Base-by-base conservation (phyloP, 768 basidiomycete genomes). In the Phlegmacium glaucopus region DNA sequence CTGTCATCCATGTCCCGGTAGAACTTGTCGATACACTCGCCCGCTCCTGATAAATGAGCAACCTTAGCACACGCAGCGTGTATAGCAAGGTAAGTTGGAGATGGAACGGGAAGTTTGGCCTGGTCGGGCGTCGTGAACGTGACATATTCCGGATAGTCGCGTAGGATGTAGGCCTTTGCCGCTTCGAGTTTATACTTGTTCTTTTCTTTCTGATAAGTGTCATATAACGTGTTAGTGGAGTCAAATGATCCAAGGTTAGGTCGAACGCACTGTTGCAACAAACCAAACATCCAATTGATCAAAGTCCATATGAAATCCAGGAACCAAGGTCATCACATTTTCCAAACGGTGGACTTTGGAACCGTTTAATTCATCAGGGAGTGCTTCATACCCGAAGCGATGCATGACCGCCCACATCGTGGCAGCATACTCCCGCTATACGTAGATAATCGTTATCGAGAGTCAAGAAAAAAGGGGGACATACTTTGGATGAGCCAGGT, bases 1-100 rank as follows among this genome's bases (percentile, higher is more conserved):
- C n/a, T n/a, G n/a, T 34, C 32, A 6, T 34, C 32, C 32, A 34
- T 3, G 32, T 34, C 30, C 0, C 16, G 12, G n/a, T 45, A 47
- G 35, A 69, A 32, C 28, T 51, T 61, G 29, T 65, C 61, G 22
- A 74, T 66, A 35, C 63, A 65, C 36, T 59, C 61, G 5, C 56
- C 62, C 2, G 68, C 73, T 27, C 73, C 71, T 3, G 71, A 72
- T 27, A 72, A 57, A 52, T 68, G 62, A 26, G 69, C 67, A 2
- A 72, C 62, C 43, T 64, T 60, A 13, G 72, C 68, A 45, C 69
- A 72, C 17, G 66, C 61, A n/a, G 71, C 71, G 44, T 73, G 73
- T 37, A 75, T 55, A 6, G 52, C 50, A 22, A 72, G 61, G 47
- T 68, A 67, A 10, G 32, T 40, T 13, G 59, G 55, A 30, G 56